phyloP scores from a whole-genome alignment of 192 early-diverging fungal species.

The Linnemannia exigua region DNA sequence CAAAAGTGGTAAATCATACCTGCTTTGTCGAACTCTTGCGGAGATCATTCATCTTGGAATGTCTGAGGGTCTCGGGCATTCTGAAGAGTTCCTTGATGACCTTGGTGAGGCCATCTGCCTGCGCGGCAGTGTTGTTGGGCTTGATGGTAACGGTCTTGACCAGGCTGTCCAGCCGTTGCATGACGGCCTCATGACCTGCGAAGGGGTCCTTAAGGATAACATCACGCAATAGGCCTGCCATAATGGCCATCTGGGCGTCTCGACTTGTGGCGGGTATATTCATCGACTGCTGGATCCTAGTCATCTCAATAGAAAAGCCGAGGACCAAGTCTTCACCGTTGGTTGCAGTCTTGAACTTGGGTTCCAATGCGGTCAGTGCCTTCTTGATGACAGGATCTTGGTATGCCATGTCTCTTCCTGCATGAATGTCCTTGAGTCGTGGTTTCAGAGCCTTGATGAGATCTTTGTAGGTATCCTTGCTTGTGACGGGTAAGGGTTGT shows the following conservation, averaged over 20 bases:
- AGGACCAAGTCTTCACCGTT: slow-evolving; percentile 64
- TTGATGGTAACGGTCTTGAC: slow-evolving; percentile 23
- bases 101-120: slow-evolving; percentile 57
- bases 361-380: slow-evolving; percentile 48
- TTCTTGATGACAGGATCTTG: slow-evolving; percentile 60
- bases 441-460: slow-evolving; percentile 56
- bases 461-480: slow-evolving; percentile 61
- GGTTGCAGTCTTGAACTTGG: slow-evolving; percentile 59
- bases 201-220: slow-evolving; percentile 60
- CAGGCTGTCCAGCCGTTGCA: slow-evolving; percentile 35
- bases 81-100: slow-evolving; percentile 62
- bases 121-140: slow-evolving; percentile 35
- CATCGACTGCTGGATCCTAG: slow-evolving; percentile 53
- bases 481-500: slow-evolving; percentile 25
- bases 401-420: slow-evolving; percentile 60
- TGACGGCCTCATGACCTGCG: slow-evolving; percentile 27
- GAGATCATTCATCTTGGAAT: slow-evolving; percentile 57
- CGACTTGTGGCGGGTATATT: slow-evolving; percentile 56
- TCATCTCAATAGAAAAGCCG: slow-evolving; percentile 58
- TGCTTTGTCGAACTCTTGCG: slow-evolving; percentile 59
- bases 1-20: slow-evolving; percentile 37
- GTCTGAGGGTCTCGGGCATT: slow-evolving; percentile 43
- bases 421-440: slow-evolving; percentile 63
- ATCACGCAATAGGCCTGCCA: slow-evolving; percentile 60
- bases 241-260: slow-evolving; percentile 59